phyloP scores from a whole-genome alignment of 108 stramenopile genomes.

The Nitzschia sp. region DNA sequence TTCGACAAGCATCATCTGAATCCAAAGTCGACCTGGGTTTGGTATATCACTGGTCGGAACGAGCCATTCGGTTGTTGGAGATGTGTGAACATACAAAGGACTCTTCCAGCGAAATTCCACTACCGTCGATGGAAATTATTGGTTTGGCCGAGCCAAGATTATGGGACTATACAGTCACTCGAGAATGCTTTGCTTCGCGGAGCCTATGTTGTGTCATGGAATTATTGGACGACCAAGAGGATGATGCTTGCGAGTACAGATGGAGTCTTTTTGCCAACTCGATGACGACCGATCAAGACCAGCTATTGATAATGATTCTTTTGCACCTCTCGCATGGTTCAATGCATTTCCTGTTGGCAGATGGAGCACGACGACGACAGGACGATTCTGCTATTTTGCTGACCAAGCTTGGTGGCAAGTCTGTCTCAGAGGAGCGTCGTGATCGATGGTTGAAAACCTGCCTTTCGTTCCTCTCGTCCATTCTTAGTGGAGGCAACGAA shows the following conservation, averaged over 20 bases:
- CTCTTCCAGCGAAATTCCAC: background rate
- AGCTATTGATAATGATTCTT: constrained; percentile 44
- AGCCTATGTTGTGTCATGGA: constrained; percentile 48
- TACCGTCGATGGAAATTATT: constrained; percentile 29
- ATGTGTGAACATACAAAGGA: constrained; percentile 20
- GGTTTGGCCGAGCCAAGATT: constrained; percentile 39
- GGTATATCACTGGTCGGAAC: constrained; percentile 40
- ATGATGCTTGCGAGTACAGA: background rate
- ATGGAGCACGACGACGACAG: constrained; percentile 16
- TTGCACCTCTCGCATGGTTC: constrained; percentile 26
- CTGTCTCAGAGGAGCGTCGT: background rate
- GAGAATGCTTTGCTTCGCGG: constrained; percentile 28
- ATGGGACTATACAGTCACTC: constrained; percentile 33
- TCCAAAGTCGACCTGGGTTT: background rate
- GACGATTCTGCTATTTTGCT: constrained; percentile 16
- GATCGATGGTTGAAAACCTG: constrained; percentile 3
- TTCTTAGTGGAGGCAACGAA: background rate
- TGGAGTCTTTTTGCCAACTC: constrained; percentile 23
- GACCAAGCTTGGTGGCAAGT: background rate
- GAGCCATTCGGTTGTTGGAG: constrained; percentile 44
- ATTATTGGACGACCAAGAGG: constrained; percentile 18
- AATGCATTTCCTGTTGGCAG: constrained; percentile 7
- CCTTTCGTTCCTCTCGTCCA: constrained; percentile 4
- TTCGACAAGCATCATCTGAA: constrained; percentile 16
- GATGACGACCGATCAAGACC: background rate